Evolutionary conservation across 208 protist species (phyloP).

Genomic region (Phytomonas francai): DNA sequence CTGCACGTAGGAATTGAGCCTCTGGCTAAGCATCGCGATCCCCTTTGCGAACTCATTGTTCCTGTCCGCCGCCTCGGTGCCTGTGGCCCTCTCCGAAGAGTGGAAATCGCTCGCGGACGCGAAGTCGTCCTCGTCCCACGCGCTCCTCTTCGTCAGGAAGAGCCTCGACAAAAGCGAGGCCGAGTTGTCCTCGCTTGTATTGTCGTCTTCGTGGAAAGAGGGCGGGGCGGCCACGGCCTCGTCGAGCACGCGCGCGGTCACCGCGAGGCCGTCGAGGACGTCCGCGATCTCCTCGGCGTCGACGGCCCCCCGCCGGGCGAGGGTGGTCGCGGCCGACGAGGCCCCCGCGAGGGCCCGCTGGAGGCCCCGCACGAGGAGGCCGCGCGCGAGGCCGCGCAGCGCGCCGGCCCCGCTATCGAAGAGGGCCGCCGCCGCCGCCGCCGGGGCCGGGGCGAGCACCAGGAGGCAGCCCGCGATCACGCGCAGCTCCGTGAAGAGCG

Average conservation of each 20-base stretch:
- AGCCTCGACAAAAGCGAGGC: slow-evolving; percentile 13
- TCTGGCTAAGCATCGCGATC: too few species aligned
- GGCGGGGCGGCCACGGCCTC: slow-evolving; percentile 19
- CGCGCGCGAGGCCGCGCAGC: slow-evolving; percentile 23
- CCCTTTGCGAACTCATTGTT: too few species aligned
- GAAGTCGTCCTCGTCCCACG: not conserved
- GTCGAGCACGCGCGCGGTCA: slow-evolving; percentile 34
- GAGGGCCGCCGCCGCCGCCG: slow-evolving; percentile 38
- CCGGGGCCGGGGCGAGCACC: slow-evolving; percentile 40
- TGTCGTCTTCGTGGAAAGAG: slow-evolving; percentile 13
- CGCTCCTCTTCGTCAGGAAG: slow-evolving; percentile 1
- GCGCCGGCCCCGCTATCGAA: slow-evolving; percentile 49
- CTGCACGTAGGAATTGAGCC: too few species aligned
- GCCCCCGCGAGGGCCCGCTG: too few species aligned
- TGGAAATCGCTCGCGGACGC: not conserved
- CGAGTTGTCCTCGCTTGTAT: slow-evolving; percentile 12
- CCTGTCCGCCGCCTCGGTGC: not conserved
- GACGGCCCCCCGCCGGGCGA: too few species aligned
- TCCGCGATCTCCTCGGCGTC: slow-evolving; percentile 33
- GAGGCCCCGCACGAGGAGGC: too few species aligned
- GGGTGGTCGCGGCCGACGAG: too few species aligned
- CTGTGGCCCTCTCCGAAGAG: not conserved
- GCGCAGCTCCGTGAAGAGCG: slow-evolving; percentile 53
- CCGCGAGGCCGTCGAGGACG: slow-evolving; percentile 42
- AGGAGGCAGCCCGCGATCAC: slow-evolving; percentile 46